These are phyloP conservation scores for Aspergillus costaricaensis DNA, from an alignment of 2,329 filamentous ascomycete genomes.

Conservation along the genomic window DNA sequence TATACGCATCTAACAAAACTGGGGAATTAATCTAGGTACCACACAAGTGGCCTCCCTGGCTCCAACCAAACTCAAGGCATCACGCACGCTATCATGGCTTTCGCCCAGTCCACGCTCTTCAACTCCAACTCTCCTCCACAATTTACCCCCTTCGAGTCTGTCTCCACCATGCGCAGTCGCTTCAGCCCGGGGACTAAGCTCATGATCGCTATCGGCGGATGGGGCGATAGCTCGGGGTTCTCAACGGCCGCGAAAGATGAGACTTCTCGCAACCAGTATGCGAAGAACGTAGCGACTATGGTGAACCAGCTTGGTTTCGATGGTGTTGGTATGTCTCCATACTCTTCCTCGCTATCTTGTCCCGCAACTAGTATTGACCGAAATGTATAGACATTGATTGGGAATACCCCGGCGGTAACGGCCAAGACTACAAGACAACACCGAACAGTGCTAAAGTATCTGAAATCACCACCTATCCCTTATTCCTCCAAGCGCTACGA, in stretches of 20 bases:
- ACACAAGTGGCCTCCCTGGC: constrained; percentile 40
- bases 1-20: constrained; percentile 9
- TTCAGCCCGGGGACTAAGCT: constrained; percentile 62
- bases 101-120: constrained; percentile 56
- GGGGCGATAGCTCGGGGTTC: constrained; percentile 70
- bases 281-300: constrained; percentile 65
- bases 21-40: constrained; percentile 39
- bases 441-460: constrained; percentile 61
- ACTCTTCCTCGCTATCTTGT: not conserved
- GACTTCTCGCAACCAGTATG: constrained; percentile 59
- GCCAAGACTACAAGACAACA: constrained; percentile 65
- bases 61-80: constrained; percentile 45
- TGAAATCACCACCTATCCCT: constrained; percentile 64
- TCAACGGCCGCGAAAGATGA: constrained; percentile 56
- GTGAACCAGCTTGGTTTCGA: constrained; percentile 65
- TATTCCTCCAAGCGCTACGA: constrained; percentile 62
- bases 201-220: constrained; percentile 72
- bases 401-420: constrained; percentile 66
- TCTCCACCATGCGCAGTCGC: constrained; percentile 54
- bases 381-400: constrained; percentile 62
- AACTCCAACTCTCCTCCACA: constrained; percentile 45
- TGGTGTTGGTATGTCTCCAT: constrained; percentile 54
- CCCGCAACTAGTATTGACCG: constrained; percentile 18
- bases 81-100: constrained; percentile 59
- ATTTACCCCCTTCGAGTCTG: constrained; percentile 57